Conservation (phyloP, 2,329 filamentous ascomycete genomes). For the Trichoderma hamatum region DNA sequence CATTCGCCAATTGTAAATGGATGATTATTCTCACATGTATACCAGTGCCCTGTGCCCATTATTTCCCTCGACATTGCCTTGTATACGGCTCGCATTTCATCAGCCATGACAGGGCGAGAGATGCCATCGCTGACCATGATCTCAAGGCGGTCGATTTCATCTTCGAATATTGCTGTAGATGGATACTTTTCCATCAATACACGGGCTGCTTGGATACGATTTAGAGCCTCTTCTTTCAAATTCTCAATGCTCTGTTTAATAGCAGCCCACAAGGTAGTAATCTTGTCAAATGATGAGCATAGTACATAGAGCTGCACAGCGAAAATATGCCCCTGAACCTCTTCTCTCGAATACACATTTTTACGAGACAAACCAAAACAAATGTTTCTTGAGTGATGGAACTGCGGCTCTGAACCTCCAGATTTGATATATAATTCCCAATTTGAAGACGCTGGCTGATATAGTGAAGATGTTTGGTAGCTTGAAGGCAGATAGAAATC, state of each 20-base stretch:
- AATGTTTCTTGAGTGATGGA: slow-evolving; percentile 35
- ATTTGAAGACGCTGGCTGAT: slow-evolving; percentile 38
- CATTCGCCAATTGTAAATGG: slow-evolving; percentile 66
- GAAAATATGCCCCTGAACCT: slow-evolving; percentile 55
- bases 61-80: slow-evolving; percentile 50
- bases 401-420: slow-evolving; percentile 28
- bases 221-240: slow-evolving; percentile 23
- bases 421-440: slow-evolving; percentile 31
- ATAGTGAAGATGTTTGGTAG: slow-evolving; percentile 38
- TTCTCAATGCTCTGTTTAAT: slow-evolving; percentile 17
- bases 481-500: slow-evolving; percentile 37
- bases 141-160: slow-evolving; percentile 17
- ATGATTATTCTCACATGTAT: slow-evolving; percentile 39
- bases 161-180: slow-evolving; percentile 1
- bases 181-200: background rate
- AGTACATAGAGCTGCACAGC: slow-evolving; percentile 53
- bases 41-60: slow-evolving; percentile 42
- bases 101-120: slow-evolving; percentile 46
- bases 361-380: slow-evolving; percentile 39
- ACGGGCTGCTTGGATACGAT: slow-evolving; percentile 2
- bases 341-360: slow-evolving; percentile 45
- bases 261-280: slow-evolving; percentile 12
- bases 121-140: slow-evolving; percentile 36
- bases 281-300: background rate
- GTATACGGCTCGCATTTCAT: slow-evolving; percentile 50